These are phyloP conservation scores for Arabidopsis hybrid DNA, from an alignment of 441 rosid species.

Conservation along the genomic window DNA sequence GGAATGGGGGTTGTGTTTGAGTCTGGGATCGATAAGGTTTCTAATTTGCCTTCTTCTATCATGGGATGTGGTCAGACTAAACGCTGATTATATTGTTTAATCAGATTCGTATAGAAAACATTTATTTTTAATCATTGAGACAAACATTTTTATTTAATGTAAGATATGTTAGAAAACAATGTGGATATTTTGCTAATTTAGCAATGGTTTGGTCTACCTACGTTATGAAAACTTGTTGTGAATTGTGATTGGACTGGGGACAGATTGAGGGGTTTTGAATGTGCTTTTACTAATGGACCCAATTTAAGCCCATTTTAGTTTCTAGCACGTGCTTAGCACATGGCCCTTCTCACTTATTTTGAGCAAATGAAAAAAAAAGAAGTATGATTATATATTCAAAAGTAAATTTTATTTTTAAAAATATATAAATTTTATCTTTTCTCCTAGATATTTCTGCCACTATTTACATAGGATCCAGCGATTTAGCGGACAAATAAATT, in stretches of 20 bases:
- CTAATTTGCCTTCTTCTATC: constrained; percentile 62
- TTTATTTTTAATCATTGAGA: neutral
- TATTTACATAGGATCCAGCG: constrained; percentile 42
- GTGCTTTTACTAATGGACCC: constrained; percentile 8
- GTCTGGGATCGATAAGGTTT: constrained; percentile 62
- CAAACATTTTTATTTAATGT: neutral
- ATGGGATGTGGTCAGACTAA: constrained; percentile 66
- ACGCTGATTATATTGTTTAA: constrained; percentile 1
- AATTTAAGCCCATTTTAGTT: constrained; percentile 13
- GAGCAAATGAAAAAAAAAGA: neutral
- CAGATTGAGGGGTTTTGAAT: neutral
- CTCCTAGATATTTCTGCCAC: constrained; percentile 22
- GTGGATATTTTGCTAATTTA: neutral
- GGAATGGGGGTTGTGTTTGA: constrained; percentile 80
- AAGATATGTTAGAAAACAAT: neutral
- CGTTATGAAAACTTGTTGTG: neutral
- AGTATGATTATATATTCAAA: neutral
- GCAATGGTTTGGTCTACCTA: neutral
- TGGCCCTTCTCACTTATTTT: constrained; percentile 4
- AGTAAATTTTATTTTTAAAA: neutral
- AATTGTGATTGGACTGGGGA: neutral
- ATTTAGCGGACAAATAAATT: constrained; percentile 22
- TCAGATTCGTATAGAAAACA: neutral
- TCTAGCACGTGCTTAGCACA: constrained; percentile 16
- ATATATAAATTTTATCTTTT: too few relatives aligned